Evolutionary conservation across 2,329 filamentous ascomycete species (phyloP), one percentile per base, ranked within the genome.

Genomic region (Botrytis tulipae): DNA sequence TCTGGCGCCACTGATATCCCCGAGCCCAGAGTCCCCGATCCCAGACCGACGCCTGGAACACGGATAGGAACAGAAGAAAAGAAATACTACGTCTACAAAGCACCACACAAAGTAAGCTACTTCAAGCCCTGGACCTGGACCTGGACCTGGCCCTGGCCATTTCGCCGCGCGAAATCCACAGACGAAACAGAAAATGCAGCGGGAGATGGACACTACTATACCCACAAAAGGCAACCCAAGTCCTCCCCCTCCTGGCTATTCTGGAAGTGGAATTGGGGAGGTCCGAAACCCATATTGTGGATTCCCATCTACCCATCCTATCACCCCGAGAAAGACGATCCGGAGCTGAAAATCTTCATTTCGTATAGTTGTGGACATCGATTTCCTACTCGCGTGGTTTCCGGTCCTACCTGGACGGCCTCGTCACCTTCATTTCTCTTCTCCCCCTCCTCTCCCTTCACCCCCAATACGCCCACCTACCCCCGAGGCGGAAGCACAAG

Each of bases 251-350:
- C 44, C 20, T 46, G 20, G 46, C 46, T 48, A 25, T 25, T 32
- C n/a, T 69, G 66, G 66, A 69, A 37, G 16, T 69, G 66, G 66
- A 14, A 57, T 9, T 69, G 66, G 66, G n/a, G 14, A 2, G 66
- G 25, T 25, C 66, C 66, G 10, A 14, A 37, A 2, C 35, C 66
- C n/a, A 4, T 57, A 14, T 48, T 35, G 0, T 42, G n/a, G 37
- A 44, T 59, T 20, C 35, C 37, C 0, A 42, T 68, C n/a, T 48
- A 37, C 6, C 25, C 48, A 2, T 37, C 66, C 18, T 32, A 32
- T 12, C 20, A 12, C 35, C 35, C 9, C 7, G 60, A 62, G 22
- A 40, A 2, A 8, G n/a, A 29, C n/a, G 51, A 62, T n/a, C 60
- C 14, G 16, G 35, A 62, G 14, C 60, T 40, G 22, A 37, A 62